phyloP scores from a whole-genome alignment of 768 basidiomycete species.

The Mycena pura region DNA sequence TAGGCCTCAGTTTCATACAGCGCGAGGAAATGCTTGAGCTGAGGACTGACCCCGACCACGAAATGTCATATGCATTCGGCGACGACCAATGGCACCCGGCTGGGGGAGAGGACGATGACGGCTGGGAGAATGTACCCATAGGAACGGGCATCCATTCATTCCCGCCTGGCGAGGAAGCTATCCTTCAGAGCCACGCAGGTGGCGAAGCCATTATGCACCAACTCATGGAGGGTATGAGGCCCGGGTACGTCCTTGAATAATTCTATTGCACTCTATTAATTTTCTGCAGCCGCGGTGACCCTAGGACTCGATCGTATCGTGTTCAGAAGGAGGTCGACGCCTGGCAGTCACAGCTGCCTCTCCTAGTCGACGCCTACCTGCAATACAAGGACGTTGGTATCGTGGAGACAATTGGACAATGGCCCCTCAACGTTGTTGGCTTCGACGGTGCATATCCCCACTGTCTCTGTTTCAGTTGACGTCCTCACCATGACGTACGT shows the following conservation, averaged over 20 bases:
- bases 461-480: neutral
- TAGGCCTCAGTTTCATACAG: too few relatives aligned
- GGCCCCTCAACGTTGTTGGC: neutral
- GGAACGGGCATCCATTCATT: too few relatives aligned
- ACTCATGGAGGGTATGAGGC: neutral
- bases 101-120: too few relatives aligned
- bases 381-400: neutral
- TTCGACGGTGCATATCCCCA: neutral
- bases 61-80: too few relatives aligned
- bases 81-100: too few relatives aligned
- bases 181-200: neutral
- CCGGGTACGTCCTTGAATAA: too few relatives aligned
- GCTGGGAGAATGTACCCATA: too few relatives aligned
- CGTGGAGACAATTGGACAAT: neutral
- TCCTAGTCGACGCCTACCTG: neutral
- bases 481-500: neutral
- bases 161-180: neutral
- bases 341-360: neutral
- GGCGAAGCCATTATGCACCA: neutral
- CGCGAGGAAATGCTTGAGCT: too few relatives aligned
- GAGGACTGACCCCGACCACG: too few relatives aligned
- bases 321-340: neutral
- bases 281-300: too few relatives aligned
- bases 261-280: too few relatives aligned
- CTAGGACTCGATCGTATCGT: neutral